Base-by-base conservation (phyloP, 2,329 filamentous ascomycete genomes). In the Pseudogymnoascus sp. region DNA sequence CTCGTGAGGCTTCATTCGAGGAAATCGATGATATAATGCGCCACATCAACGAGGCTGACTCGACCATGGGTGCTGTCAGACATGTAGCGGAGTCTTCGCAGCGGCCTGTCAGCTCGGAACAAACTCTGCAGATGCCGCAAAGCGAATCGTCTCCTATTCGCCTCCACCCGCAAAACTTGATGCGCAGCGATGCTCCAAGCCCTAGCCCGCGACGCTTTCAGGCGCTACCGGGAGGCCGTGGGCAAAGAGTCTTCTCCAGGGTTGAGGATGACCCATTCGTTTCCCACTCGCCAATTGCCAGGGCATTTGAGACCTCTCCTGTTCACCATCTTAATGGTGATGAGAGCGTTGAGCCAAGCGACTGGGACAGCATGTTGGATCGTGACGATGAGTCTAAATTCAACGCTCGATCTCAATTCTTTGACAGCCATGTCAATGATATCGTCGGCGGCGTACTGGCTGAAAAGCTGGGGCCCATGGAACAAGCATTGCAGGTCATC, bases 11-110 rank as follows among this genome's bases (percentile, higher is more conserved):
- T 61, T 76, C 79, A 35, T 90, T 90, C 69, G 88, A 93, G 68
- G 92, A 97, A 72, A 93, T 97, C 70, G 93, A 97, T 77, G 91
- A 89, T 50, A 86, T 97, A 61, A 96, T 97, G 91, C 85, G 88
- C 67, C 88, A 95, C 65, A 82, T 97, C 69, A 88, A 91, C 69
- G 83, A 87, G 64, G 84, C 81, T 59, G 86, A 91, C 67, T 89
- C 88, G 1, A 86, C 88, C 61, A 84, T 89, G 73, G 90, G 90
- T 31, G 59, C 38, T 42, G 59, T 61, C 14, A 26, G 59, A 16
- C 11, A 84, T 91, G 29, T 64, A 90, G 91, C 71, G 87, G 86
- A 70, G 77, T 77, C 6, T 73, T 79, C 13, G 78, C 81, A n/a
- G 64, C 67, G 53, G 71, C 74, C 47, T 76, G 61, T 24, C 53